Percentiles rank a stretch among this genome's conserved stretches.
phyloP scores from a whole-genome alignment of 2,329 filamentous ascomycete species.

The Apiospora phragmitis region DNA sequence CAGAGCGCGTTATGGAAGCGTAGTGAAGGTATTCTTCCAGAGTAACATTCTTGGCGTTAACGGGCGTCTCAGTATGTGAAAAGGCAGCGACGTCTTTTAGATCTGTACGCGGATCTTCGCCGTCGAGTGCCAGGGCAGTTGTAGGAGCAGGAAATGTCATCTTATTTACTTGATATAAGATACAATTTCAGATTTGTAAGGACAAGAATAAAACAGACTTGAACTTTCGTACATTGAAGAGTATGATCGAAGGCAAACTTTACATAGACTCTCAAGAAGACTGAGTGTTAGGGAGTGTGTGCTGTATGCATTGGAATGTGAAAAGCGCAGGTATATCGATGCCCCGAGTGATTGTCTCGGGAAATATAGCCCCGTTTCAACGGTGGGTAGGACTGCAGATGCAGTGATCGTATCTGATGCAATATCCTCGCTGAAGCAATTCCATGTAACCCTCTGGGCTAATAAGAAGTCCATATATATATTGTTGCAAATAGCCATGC shows the following conservation, averaged over 20 bases:
- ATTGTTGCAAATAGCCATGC: not conserved
- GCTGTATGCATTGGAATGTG: too few relatives aligned
- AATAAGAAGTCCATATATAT: not conserved
- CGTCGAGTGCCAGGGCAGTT: not conserved
- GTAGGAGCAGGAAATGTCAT: not conserved
- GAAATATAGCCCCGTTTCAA: not conserved
- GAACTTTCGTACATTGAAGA: not conserved
- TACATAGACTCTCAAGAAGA: not conserved
- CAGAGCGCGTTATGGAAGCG: slow-evolving; percentile 22
- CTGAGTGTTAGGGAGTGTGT: too few relatives aligned
- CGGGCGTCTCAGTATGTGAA: not conserved
- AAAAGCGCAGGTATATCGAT: too few relatives aligned
- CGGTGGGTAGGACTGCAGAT: not conserved
- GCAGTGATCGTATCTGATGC: not conserved
- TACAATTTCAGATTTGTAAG: not conserved
- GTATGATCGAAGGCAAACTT: not conserved
- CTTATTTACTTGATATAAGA: not conserved
- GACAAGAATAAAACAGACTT: not conserved
- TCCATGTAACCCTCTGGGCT: not conserved
- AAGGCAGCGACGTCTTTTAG: not conserved
- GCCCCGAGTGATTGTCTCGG: not conserved
- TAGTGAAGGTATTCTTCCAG: slow-evolving; percentile 27
- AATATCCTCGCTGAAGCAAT: not conserved
- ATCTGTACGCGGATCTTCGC: not conserved
- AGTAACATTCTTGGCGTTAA: slow-evolving; percentile 5